These are phyloP conservation scores for Boletus subparvulus DNA, from an alignment of 768 basidiomycete genomes.

Conservation along the genomic window DNA sequence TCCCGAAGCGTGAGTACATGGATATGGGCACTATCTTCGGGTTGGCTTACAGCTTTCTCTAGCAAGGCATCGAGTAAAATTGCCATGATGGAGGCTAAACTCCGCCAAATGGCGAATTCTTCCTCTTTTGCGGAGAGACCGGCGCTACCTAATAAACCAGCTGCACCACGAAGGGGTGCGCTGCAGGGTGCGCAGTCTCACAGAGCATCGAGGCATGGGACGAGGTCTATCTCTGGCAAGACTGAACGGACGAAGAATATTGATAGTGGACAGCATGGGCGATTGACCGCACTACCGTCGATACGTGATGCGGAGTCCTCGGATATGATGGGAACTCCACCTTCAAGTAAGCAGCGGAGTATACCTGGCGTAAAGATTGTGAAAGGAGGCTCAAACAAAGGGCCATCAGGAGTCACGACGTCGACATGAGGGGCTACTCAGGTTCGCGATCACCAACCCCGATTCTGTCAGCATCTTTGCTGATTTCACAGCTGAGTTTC, in stretches of 20 bases:
- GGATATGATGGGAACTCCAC: constrained; percentile 11
- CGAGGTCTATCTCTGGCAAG: neutral
- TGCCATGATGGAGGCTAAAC: constrained; percentile 93
- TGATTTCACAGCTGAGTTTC: constrained; percentile 10
- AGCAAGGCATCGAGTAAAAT: constrained; percentile 84
- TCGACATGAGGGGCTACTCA: constrained; percentile 5
- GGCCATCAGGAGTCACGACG: constrained; percentile 9
- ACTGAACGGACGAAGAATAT: neutral
- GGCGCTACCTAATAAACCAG: constrained; percentile 24
- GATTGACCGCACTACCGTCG: neutral
- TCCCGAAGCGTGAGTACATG: constrained; percentile 45
- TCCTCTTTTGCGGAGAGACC: constrained; percentile 22
- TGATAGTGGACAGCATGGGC: neutral
- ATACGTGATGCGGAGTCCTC: constrained; percentile 12
- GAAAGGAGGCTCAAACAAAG: constrained; percentile 22
- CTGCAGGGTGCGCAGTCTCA: neutral
- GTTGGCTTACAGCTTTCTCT: constrained; percentile 8
- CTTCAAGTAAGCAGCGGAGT: constrained; percentile 26
- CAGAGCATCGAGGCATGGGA: neutral
- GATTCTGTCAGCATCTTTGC: neutral
- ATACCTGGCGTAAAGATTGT: constrained; percentile 36
- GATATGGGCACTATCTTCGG: neutral
- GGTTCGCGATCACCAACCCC: constrained; percentile 1
- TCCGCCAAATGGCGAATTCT: constrained; percentile 67
- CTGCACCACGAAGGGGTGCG: neutral